Evolutionary conservation across 768 basidiomycete species (phyloP), one percentile per base, ranked within the genome.

Genomic region (Leccinum sublutescens): DNA sequence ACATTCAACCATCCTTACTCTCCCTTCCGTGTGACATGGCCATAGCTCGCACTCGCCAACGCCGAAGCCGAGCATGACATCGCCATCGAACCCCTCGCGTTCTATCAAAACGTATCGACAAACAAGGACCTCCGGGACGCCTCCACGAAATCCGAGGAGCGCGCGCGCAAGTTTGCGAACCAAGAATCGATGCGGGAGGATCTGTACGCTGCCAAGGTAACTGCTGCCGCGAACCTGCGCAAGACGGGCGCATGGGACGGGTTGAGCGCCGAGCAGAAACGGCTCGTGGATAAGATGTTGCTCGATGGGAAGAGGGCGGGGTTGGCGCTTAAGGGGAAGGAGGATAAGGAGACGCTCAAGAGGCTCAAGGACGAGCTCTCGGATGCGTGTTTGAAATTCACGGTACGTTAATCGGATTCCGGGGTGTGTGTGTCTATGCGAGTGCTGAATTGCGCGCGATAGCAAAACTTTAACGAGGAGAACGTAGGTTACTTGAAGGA

Each of bases 401-500:
- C 25, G 49, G 49, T 50, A 50, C 0, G 49, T 50, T 11, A 1
- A 33, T 33, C 33, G 4, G 15, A 25, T 27, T 4, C 21, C 21
- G 21, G 15, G 25, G 4, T 21, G 14, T 1, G 27, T 27, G 27
- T 27, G 23, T 29, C 5, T 25, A 5, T 15, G 15, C 8, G 15
- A 14, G 8, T 27, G 15, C 48, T 50, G 25, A 50, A 50, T 27
- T 2, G 9, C 4, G 15, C 2, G 17, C 11, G 49, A 29, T 50
- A 50, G 49, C 49, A 88, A 86, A 91, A 93, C 76, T 90, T 86
- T 77, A 93, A 91, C 64, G 91, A 94, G 69, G 92, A 94, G 72
- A 86, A 87, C 47, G 91, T 89, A 63, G 52, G 78, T 65, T 12
- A 7, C 5, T 49, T 27, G 14, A 7, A 33, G 12, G 33, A 33